Conservation (phyloP, 345 rosid genomes). For the Eucalyptus coolabah region DNA sequence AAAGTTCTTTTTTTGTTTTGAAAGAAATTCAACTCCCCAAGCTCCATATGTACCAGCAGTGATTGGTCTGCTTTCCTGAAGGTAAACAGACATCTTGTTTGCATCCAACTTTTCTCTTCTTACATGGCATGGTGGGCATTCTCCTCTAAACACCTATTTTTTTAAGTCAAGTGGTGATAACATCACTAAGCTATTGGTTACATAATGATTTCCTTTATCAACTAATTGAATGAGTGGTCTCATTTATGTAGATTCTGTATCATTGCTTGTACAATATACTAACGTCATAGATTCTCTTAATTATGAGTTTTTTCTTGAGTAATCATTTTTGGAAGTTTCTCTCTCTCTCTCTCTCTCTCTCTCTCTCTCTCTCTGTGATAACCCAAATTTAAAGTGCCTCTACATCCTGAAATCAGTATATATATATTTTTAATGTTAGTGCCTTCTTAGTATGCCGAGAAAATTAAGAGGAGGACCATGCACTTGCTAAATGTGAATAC, state of each 20-base stretch:
- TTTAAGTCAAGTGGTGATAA: background rate
- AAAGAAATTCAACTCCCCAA: constrained; percentile 93
- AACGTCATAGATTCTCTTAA: background rate
- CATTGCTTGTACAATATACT: background rate
- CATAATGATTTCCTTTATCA: background rate
- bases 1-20: background rate
- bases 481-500: background rate
- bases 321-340: background rate
- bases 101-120: background rate
- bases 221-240: background rate
- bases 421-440: background rate
- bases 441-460: background rate
- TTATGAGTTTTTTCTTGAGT: background rate
- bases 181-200: background rate
- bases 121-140: background rate
- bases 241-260: background rate
- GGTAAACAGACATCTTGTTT: constrained; percentile 23
- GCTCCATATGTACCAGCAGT: constrained; percentile 48
- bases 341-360: background rate
- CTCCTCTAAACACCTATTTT: background rate
- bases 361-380: background rate
- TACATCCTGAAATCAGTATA: background rate
- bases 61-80: constrained; percentile 90
- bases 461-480: background rate
- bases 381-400: background rate